Base-by-base conservation (phyloP, 805 yeast species). In the Metschnikowia koreensis region DNA sequence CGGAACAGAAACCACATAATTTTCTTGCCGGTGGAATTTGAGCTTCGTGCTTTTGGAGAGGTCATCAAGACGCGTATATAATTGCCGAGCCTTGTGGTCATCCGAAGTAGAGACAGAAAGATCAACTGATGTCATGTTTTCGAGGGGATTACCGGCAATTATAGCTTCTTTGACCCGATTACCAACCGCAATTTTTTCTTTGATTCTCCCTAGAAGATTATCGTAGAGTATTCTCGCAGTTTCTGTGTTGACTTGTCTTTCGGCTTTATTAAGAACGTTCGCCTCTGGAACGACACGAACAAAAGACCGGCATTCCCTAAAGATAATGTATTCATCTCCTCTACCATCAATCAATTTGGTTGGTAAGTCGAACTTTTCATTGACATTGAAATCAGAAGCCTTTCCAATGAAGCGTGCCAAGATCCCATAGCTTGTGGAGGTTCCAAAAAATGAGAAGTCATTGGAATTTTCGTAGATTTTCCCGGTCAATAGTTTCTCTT, bases 391-490 rank as follows among this genome's bases (percentile, higher is more conserved):
- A 31, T 31, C 13, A 2, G 34, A 31, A 7, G 77, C 74, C 36
- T 64, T 69, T 6, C 77, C 78, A 34, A 74, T 68, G 34, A 74
- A 66, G 55, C 77, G 66, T 11, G 76, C 75, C 50, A 66, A 69
- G 6, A 74, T 69, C 38, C 70, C 66, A 55, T 73, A 74, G 42
- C 59, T 61, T 5, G 73, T 62, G 8, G 68, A 64, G 8, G 74
- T 63, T 55, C 73, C 75, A 17, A 69, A 22, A 34, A 60, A 58
- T 1, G 67, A 58, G 41, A 71, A 68, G 58, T 73, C 77, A 33
- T 62, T 63, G 8, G 66, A 48, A 2, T 47, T 50, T 26, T 41
- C 45, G 28, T 9, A 22, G 3, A 4, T 9, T 1, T 40, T 41
- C 8, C 43, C 43, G 40, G 37, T 41, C 12, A 37, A 1, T 6